Conservation (phyloP, 1,284 basidiomycete genomes). For the Pseudozyma hubeiensis region DNA sequence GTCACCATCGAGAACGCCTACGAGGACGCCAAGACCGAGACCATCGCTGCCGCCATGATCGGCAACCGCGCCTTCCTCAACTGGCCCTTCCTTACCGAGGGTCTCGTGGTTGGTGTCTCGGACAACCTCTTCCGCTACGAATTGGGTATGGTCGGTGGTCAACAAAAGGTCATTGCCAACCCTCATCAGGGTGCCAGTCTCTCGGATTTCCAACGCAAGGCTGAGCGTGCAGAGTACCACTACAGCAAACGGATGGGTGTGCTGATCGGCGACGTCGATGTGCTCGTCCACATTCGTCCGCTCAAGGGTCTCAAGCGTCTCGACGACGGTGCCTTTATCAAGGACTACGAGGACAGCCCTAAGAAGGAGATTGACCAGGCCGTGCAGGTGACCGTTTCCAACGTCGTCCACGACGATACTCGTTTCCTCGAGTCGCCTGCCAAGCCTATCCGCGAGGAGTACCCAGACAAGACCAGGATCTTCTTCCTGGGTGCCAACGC, state of each 20-base stretch:
- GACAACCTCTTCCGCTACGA: constrained; percentile 86
- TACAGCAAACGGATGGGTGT: constrained; percentile 93
- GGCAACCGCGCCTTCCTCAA: constrained; percentile 79
- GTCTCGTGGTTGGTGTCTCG: constrained; percentile 84
- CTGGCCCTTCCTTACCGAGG: constrained; percentile 97
- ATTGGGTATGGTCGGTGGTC: constrained; percentile 51
- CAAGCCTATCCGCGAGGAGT: constrained; percentile 86
- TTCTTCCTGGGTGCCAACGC: constrained; percentile 94
- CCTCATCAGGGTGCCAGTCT: constrained; percentile 54
- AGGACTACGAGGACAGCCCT: constrained; percentile 83
- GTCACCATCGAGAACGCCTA: constrained; percentile 83
- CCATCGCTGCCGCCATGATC: constrained; percentile 78
- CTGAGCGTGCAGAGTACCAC: constrained; percentile 75
- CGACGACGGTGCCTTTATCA: constrained; percentile 88
- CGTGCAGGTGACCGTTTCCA: constrained; percentile 69
- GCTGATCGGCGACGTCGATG: constrained; percentile 79
- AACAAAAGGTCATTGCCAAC: constrained; percentile 46
- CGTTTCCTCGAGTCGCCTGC: constrained; percentile 75
- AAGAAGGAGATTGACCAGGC: constrained; percentile 88
- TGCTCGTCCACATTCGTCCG: constrained; percentile 65
- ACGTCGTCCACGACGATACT: constrained; percentile 59
- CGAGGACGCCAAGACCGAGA: constrained; percentile 74
- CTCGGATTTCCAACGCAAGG: constrained; percentile 73
- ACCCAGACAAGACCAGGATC: constrained; percentile 87
- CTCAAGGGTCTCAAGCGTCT: constrained; percentile 82